Evolutionary conservation across 805 yeast species (phyloP).

Genomic region (Ogataea trehaloabstinens): DNA sequence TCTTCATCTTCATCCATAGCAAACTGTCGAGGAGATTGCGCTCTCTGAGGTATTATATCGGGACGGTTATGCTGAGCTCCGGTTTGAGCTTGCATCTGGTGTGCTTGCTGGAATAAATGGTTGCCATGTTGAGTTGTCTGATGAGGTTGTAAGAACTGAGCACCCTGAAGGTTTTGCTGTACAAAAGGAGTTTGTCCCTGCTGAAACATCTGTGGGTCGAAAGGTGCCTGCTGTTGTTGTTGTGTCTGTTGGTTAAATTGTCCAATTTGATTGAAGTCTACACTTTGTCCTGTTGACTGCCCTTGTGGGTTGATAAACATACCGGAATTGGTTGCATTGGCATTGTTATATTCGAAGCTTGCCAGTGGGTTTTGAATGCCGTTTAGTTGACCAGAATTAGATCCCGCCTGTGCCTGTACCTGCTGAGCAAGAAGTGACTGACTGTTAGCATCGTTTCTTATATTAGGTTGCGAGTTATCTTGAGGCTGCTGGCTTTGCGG

Average conservation of each 20-base stretch:
- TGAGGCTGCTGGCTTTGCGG: constrained; percentile 21
- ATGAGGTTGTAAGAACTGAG: constrained; percentile 9
- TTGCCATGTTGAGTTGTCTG: constrained; percentile 1
- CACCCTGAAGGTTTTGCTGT: constrained; percentile 5
- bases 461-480: constrained; percentile 12
- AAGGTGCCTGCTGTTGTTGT: constrained; percentile 11
- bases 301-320: constrained; percentile 13
- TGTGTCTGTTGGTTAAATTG: constrained; percentile 13
- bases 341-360: constrained; percentile 23
- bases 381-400: constrained; percentile 5
- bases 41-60: constrained; percentile 9
- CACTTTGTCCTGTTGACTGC: constrained; percentile 13
- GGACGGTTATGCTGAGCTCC: constrained; percentile 16
- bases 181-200: not conserved
- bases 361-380: constrained; percentile 13
- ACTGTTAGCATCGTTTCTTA: constrained; percentile 1
- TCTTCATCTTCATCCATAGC: constrained; percentile 35
- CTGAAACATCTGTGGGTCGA: constrained; percentile 4
- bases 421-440: constrained; percentile 4
- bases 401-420: constrained; percentile 3
- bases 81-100: constrained; percentile 16
- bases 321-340: constrained; percentile 5
- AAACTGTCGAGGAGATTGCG: constrained; percentile 27
- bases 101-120: constrained; percentile 16
- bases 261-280: constrained; percentile 6